Evolutionary conservation across 441 rosid genomes (phyloP), one percentile per base, ranked within the genome.

Genomic region (Flueggea neowawraea): DNA sequence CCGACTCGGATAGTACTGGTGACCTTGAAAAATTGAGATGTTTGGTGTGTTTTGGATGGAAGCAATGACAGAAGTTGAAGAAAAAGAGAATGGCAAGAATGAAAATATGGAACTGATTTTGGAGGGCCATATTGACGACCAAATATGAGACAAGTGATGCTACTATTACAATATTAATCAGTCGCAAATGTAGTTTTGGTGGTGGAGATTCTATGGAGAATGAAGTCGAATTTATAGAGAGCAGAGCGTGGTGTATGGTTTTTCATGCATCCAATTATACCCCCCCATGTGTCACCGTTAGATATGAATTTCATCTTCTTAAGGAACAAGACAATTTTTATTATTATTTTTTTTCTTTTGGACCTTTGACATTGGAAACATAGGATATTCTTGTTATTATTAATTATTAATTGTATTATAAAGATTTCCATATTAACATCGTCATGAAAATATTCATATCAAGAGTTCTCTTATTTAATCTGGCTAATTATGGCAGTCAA

Each of bases 21-120:
- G 50, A 47, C 47, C 63, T 63, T 4, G 91, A 78, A 52, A 63
- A 14, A 60, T 86, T 85, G 60, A 80, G 63, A 5, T 36, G 41
- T 36, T 36, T 36, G 6, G 4, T 36, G 41, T 36, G 41, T 5
- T 36, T 36, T 8, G 41, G 41, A 58, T 75, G 64, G 78, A 80
- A 84, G 73, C 82, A 68, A 64, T 69, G 58, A 61, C 78, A 66
- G 13, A 63, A 52, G 73, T 16, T 69, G 11, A 79, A 32, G 16
- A 62, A 15, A 4, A 73, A 28, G 5, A 71, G 9, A 47, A 54
- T 4, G 31, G 50, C 36, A 49, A 73, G 43, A 66, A 65, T 9
- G 31, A 47, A 54, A 15, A 62, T 17, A 33, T 45, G 31, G 17
- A 50, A 22, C 17, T 62, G 44, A 52, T 56, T 41, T 47, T 10